A percentile compares a stretch with the other conserved stretches of the same genome.
phyloP scores from a whole-genome alignment of 768 basidiomycete species.

The Boletus edulis region DNA sequence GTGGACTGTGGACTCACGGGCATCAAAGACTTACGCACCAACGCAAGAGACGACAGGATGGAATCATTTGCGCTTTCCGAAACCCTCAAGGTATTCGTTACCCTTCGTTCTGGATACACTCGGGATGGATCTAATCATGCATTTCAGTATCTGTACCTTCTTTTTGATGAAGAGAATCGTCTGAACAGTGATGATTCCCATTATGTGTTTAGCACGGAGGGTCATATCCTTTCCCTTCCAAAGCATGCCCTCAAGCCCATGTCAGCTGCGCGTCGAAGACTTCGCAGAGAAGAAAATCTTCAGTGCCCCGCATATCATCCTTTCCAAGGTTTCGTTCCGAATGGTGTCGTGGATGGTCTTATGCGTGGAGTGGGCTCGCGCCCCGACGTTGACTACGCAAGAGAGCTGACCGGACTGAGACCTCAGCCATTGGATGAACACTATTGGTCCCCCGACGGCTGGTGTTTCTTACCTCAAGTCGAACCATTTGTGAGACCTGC shows the following conservation, averaged over 20 bases:
- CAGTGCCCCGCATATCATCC: constrained; percentile 74
- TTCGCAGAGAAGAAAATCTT: constrained; percentile 61
- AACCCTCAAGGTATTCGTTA: constrained; percentile 71
- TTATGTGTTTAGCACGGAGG: constrained; percentile 94
- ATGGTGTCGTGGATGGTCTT: constrained; percentile 44
- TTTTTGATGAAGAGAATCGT: constrained; percentile 85
- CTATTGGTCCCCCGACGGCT: constrained; percentile 67
- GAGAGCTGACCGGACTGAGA: constrained; percentile 58
- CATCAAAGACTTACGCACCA: constrained; percentile 74
- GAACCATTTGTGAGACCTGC: constrained; percentile 60
- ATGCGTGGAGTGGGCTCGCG: constrained; percentile 68
- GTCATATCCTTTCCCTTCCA: constrained; percentile 78
- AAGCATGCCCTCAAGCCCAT: constrained; percentile 50
- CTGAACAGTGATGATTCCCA: constrained; percentile 77
- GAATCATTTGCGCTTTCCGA: constrained; percentile 95
- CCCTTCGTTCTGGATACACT: neutral
- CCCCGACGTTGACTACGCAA: constrained; percentile 77
- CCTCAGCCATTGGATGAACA: constrained; percentile 49
- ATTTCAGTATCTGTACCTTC: constrained; percentile 81
- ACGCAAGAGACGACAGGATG: constrained; percentile 89
- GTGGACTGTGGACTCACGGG: constrained; percentile 86
- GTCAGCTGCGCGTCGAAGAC: constrained; percentile 55
- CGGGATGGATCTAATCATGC: neutral
- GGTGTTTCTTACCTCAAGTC: constrained; percentile 69
- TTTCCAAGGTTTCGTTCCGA: constrained; percentile 31